These are phyloP conservation scores for Elsinoe fawcettii DNA, from an alignment of 2,329 filamentous ascomycete genomes.

Conservation along the genomic window DNA sequence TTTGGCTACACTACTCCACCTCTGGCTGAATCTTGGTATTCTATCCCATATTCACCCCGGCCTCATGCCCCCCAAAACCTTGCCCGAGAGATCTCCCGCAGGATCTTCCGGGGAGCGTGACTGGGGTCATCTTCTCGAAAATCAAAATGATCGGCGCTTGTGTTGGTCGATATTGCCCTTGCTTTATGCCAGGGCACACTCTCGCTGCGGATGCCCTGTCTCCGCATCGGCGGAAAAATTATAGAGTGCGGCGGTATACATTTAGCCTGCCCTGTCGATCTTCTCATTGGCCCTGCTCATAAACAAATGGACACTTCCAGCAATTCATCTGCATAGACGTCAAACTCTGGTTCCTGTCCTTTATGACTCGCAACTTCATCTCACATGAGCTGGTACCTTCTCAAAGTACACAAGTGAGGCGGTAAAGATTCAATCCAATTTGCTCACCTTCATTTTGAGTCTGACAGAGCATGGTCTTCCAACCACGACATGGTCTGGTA, in stretches of 20 bases:
- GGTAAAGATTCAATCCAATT: background rate
- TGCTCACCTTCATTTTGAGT: background rate
- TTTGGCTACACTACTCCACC: background rate
- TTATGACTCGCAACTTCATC: conserved; percentile 4
- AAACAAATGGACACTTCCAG: background rate
- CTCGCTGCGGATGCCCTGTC: conserved; percentile 4
- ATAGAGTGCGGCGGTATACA: conserved; percentile 1
- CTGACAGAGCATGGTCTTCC: background rate
- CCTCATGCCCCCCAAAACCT: conserved; percentile 3
- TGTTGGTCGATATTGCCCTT: background rate
- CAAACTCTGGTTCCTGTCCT: background rate
- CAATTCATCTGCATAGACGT: background rate
- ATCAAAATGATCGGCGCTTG: conserved; percentile 8
- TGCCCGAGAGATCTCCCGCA: background rate
- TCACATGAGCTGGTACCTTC: background rate
- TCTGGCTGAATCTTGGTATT: background rate
- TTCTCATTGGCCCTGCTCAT: background rate
- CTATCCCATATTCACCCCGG: background rate
- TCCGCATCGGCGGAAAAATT: conserved; percentile 12
- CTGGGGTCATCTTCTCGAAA: conserved; percentile 2
- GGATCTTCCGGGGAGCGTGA: conserved; percentile 11
- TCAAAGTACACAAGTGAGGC: conserved; percentile 13
- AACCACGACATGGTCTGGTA: background rate
- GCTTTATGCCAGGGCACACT: conserved; percentile 7
- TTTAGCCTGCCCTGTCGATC: conserved; percentile 8